Conservation (phyloP, 2,329 filamentous ascomycete genomes). For the Colletotrichum chlorophyti region DNA sequence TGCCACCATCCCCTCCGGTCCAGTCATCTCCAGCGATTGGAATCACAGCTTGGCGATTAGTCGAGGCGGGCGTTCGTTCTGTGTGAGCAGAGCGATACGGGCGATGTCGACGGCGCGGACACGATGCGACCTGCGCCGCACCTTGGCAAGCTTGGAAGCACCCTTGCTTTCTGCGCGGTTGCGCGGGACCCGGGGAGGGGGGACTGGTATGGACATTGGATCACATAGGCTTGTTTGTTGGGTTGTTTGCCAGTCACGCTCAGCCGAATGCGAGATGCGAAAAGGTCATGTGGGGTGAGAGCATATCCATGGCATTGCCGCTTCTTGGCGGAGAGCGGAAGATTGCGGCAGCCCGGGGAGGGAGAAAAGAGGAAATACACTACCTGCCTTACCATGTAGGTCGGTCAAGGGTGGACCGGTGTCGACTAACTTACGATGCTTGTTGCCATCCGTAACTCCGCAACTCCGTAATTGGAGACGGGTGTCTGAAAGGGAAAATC, state of each 20-base stretch:
- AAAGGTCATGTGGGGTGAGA: neutral
- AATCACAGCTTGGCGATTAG: neutral
- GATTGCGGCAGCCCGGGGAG: no score
- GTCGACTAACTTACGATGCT: no score
- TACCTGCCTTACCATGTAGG: no score
- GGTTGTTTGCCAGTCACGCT: neutral
- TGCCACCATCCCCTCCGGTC: neutral
- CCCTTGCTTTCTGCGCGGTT: neutral
- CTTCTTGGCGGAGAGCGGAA: neutral
- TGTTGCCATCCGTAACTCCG: no score
- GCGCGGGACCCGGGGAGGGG: neutral
- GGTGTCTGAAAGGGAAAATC: no score
- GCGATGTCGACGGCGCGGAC: no score
- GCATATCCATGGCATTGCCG: neutral
- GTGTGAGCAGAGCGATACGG: no score
- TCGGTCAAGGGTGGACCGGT: no score
- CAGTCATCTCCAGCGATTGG: neutral
- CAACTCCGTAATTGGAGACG: no score
- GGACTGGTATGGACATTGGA: no score
- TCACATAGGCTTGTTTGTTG: no score
- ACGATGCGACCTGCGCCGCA: no score
- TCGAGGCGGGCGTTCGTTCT: neutral
- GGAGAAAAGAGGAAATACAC: neutral
- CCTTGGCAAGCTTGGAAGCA: neutral
- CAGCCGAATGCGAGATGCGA: neutral